Conservation (phyloP, 805 yeast genomes). For the Zygoascus bituminiphila region DNA sequence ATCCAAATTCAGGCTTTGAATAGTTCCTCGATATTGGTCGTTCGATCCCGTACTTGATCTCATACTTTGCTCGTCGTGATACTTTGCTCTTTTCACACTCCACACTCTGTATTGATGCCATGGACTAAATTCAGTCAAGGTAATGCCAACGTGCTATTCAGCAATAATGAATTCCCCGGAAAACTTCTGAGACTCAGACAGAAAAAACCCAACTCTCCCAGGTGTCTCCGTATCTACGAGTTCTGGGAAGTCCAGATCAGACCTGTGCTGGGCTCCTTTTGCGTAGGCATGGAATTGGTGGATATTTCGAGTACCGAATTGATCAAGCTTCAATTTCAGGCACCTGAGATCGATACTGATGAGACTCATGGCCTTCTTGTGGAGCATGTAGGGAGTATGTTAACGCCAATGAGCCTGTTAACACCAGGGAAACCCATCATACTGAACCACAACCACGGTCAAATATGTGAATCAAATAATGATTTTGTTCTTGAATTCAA, state of each 20-base stretch:
- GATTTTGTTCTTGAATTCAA: conserved; percentile 40
- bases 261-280: conserved; percentile 7
- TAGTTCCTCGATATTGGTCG: too few relatives aligned
- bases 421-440: too few relatives aligned
- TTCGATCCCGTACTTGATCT: too few relatives aligned
- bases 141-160: conserved; percentile 41
- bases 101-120: too few relatives aligned
- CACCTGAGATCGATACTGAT: background rate
- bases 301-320: background rate
- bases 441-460: background rate
- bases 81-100: too few relatives aligned
- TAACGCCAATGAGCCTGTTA: background rate
- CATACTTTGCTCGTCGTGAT: too few relatives aligned
- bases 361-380: conserved; percentile 1
- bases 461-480: background rate
- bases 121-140: conserved; percentile 28
- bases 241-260: conserved; percentile 31
- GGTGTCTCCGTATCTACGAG: conserved; percentile 13
- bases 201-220: conserved; percentile 31
- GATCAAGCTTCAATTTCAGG: background rate
- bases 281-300: conserved; percentile 5
- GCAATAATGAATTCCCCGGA: conserved; percentile 31
- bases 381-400: background rate
- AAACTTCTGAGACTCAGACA: conserved; percentile 29
- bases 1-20: too few relatives aligned